phyloP scores from a whole-genome alignment of 1,284 basidiomycete species.

The Serendipita sp. region DNA sequence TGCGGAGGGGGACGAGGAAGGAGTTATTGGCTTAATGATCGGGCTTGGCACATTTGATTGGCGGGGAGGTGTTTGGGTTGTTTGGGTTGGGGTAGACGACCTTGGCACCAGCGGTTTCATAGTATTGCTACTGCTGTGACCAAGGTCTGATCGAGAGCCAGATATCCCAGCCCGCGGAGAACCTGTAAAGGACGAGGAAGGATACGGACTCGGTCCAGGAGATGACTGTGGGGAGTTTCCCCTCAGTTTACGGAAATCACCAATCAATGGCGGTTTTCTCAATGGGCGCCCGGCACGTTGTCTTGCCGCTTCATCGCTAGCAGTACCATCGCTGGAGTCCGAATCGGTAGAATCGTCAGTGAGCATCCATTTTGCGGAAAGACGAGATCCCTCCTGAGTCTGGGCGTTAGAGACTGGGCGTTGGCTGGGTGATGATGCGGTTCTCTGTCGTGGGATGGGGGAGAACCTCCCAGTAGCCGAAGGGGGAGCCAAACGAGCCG shows the following conservation, averaged over 20 bases:
- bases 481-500: background rate
- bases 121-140: background rate
- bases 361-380: constrained; percentile 5
- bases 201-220: background rate
- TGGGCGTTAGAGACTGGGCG: background rate
- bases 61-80: background rate
- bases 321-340: background rate
- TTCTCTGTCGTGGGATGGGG: constrained; percentile 1
- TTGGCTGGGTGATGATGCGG: background rate
- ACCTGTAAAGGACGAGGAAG: background rate
- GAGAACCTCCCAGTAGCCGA: background rate
- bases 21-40: background rate
- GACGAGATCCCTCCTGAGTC: background rate
- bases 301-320: background rate
- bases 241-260: background rate
- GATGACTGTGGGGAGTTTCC: background rate
- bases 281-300: background rate
- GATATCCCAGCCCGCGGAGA: background rate
- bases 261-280: background rate
- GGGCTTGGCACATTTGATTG: background rate
- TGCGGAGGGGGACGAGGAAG: background rate
- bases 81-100: background rate
- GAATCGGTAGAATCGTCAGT: background rate
- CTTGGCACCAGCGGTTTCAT: background rate
- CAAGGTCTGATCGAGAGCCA: background rate